These are phyloP conservation scores for Xylariaceae sp. DNA, from an alignment of 2,329 filamentous ascomycete genomes.

Conservation along the genomic window DNA sequence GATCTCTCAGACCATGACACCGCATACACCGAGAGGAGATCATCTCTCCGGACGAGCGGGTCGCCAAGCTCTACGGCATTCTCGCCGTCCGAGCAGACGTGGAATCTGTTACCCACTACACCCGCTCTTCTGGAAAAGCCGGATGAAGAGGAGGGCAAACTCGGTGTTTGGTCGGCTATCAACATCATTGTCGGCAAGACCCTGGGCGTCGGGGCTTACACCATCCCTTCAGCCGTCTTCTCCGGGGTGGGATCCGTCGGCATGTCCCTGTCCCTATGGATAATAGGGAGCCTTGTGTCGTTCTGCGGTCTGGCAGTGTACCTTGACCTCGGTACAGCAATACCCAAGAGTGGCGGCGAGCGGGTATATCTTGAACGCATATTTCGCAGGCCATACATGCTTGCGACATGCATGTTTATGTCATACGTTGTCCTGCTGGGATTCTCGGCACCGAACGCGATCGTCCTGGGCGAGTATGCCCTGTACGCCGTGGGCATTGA, in stretches of 20 bases:
- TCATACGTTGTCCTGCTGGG: slow-evolving; percentile 42
- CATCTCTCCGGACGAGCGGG: slow-evolving; percentile 1
- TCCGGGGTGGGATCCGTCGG: slow-evolving; percentile 47
- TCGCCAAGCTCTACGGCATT: slow-evolving; percentile 12
- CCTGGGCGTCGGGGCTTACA: slow-evolving; percentile 41
- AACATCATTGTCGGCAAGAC: slow-evolving; percentile 31
- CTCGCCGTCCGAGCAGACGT: slow-evolving; percentile 14
- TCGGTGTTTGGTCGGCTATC: slow-evolving; percentile 29
- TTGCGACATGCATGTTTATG: slow-evolving; percentile 8
- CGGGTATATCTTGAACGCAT: slow-evolving; percentile 47
- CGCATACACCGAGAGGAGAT: slow-evolving; percentile 1
- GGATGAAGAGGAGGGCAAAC: slow-evolving; percentile 20
- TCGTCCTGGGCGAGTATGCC: slow-evolving; percentile 44
- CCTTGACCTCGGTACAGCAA: slow-evolving; percentile 36
- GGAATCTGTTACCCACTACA: slow-evolving; percentile 15
- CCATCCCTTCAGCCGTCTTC: slow-evolving; percentile 50
- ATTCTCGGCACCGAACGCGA: slow-evolving; percentile 44
- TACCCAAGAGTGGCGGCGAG: slow-evolving; percentile 41
- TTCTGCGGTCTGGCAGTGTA: slow-evolving; percentile 38
- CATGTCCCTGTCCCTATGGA: slow-evolving; percentile 45
- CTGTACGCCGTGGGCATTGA: slow-evolving; percentile 35
- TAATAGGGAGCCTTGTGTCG: slow-evolving; percentile 38
- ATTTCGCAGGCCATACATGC: slow-evolving; percentile 28
- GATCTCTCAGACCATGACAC: slow-evolving; percentile 4
- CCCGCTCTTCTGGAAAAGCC: slow-evolving; percentile 5